Base-by-base conservation (phyloP, 768 basidiomycete species). In the Coprinopsis strossmayeri region DNA sequence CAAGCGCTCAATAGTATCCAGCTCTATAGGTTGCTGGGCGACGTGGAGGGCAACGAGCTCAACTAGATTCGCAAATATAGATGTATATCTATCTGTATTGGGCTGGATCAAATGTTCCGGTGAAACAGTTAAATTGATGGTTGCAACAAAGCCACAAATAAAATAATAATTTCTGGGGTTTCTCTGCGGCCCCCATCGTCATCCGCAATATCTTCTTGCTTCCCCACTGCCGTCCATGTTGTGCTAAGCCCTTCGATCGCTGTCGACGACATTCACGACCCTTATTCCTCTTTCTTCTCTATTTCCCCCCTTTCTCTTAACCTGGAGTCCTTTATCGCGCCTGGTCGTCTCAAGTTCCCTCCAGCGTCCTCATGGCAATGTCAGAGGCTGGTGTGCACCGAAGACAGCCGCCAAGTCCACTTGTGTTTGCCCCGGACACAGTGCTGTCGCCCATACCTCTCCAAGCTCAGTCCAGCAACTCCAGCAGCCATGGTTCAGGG, bases 401-500 rank as follows among this genome's bases (percentile, higher is more conserved):
- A 57, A 74, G 79, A 46, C 77, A 75, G 59, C 81, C 80, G 35
- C 86, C 88, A n/a, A 85, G 84, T 57, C 87, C 87, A 53, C 85
- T 89, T 63, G 78, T 90, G 39, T 84, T 89, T 62, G 73, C 82
- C 42, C 81, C 85, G 52, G 84, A 87, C 57, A 66, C 78, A 28
- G 75, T 78, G 53, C 63, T 80, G 26, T 76, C 80, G 10, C 72
- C 78, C 25, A 68, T 72, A 41, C 71, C 75, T 23, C 70, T 73
- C 30, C 69, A 72, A 52, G 58, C 68, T 35, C 69, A 73, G 57
- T 64, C 64, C 50, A 70, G 62, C 55, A 63, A 62, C 50, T 57
- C 64, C 42, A 68, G 61, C 60, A 56, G 43, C 52, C 63, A 69
- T 64, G 70, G 70, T 42, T 80, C 81, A 3, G 74, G 72, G 45